Conservation (phyloP, 208 protist genomes). For the Herpetomonas muscarum region DNA sequence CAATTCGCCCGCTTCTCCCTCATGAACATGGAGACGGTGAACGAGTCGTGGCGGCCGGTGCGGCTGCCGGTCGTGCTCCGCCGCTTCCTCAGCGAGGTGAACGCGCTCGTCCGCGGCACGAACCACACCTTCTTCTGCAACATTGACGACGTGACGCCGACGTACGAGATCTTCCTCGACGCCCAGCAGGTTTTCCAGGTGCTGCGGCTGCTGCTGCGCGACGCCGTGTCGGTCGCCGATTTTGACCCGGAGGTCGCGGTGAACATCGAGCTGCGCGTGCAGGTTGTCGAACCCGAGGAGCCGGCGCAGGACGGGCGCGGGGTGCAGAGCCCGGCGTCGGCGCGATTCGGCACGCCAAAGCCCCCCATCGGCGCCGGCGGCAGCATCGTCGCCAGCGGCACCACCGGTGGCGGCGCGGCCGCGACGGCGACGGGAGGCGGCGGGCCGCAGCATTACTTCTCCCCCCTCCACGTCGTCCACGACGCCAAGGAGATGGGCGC, state of each 20-base stretch:
- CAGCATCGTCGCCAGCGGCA: background rate
- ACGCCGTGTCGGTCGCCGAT: conserved; percentile 18
- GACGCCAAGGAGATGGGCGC: background rate
- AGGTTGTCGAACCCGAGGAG: conserved; percentile 13
- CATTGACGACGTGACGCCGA: conserved; percentile 44
- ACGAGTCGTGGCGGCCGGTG: conserved; percentile 67
- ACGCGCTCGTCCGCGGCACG: conserved; percentile 14
- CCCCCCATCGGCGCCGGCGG: background rate
- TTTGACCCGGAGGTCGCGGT: conserved; percentile 19
- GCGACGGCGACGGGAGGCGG: background rate
- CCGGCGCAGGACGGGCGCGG: background rate
- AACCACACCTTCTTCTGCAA: conserved; percentile 50
- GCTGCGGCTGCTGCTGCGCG: conserved; percentile 37
- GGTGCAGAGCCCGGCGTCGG: background rate
- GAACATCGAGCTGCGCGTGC: conserved; percentile 40
- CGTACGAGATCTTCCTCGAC: conserved; percentile 73
- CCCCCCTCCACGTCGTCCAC: background rate
- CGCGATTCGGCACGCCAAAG: background rate
- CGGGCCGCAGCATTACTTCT: background rate
- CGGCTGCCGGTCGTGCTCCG: conserved; percentile 45
- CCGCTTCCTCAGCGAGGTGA: conserved; percentile 48
- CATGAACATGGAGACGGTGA: conserved; percentile 77
- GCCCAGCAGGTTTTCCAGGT: conserved; percentile 46
- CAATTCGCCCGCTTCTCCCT: conserved; percentile 62
- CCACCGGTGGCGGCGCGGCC: too few relatives aligned